phyloP scores from a whole-genome alignment of 495 filamentous ascomycete genomes.

The Hypoxylon perforatum region DNA sequence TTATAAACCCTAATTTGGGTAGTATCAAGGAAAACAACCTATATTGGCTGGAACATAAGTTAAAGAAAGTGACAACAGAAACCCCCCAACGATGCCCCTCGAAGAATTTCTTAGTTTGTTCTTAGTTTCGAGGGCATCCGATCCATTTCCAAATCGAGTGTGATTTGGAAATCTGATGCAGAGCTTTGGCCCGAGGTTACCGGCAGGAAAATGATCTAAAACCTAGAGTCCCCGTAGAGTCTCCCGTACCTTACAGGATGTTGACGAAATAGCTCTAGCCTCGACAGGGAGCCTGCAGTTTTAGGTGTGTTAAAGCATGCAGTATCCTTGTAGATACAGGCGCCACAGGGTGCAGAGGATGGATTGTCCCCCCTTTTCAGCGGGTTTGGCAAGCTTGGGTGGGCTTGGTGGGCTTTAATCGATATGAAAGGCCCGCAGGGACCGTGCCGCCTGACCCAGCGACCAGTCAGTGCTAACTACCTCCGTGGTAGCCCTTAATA shows the following conservation, averaged over 20 bases:
- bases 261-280: slow-evolving; percentile 34
- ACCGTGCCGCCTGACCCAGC: slow-evolving; percentile 25
- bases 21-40: background rate
- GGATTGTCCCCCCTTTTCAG: slow-evolving; percentile 18
- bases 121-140: background rate
- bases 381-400: background rate
- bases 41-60: background rate
- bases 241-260: slow-evolving; percentile 37
- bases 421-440: slow-evolving; percentile 22
- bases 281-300: slow-evolving; percentile 28
- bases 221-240: background rate
- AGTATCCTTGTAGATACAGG: slow-evolving; percentile 32
- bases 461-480: background rate
- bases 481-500: background rate
- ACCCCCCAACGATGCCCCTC: background rate
- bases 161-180: slow-evolving; percentile 1
- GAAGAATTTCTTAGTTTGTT: background rate
- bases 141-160: background rate
- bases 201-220: background rate
- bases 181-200: background rate
- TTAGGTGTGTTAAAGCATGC: slow-evolving; percentile 34
- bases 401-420: slow-evolving; percentile 8
- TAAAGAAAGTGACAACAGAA: background rate
- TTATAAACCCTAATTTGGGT: background rate
- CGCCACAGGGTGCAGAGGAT: slow-evolving; percentile 9